Conservation (phyloP, 495 filamentous ascomycete genomes). For the Hypoxylon fragiforme region DNA sequence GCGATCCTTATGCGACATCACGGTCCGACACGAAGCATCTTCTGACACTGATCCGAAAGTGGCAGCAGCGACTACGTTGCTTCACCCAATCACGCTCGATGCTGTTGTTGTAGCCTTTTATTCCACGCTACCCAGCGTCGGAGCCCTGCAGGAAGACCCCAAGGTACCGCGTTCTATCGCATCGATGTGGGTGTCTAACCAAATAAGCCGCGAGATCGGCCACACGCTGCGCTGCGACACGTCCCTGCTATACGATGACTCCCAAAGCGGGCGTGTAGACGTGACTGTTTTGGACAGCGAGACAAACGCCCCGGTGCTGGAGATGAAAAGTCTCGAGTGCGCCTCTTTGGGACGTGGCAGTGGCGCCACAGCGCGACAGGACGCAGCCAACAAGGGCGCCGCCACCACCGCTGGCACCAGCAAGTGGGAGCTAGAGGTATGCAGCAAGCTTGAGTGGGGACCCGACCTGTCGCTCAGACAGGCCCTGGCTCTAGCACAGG, state of each 20-base stretch:
- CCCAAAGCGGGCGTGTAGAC: not conserved
- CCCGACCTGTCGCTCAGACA: too few relatives aligned
- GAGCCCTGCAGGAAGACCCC: not conserved
- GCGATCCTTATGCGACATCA: too few relatives aligned
- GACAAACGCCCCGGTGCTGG: not conserved
- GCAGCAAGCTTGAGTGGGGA: too few relatives aligned
- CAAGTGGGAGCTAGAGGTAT: too few relatives aligned
- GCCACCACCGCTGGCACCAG: too few relatives aligned
- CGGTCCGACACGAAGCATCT: too few relatives aligned
- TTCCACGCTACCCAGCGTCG: constrained; percentile 16
- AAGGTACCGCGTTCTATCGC: not conserved
- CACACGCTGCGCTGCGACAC: not conserved
- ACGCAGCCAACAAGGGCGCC: too few relatives aligned
- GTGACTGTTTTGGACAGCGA: not conserved
- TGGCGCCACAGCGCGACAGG: too few relatives aligned
- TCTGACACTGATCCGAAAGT: not conserved
- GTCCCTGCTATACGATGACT: not conserved
- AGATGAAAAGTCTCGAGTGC: not conserved
- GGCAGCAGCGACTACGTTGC: constrained; percentile 13
- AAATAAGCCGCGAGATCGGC: not conserved
- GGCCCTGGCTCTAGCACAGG: too few relatives aligned
- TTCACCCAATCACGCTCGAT: constrained; percentile 53
- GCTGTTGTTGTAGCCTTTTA: constrained; percentile 41
- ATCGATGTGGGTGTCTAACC: not conserved
- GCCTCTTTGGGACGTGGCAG: too few relatives aligned